Evolutionary conservation across 202 grass and related monocot genomes (phyloP), one percentile per base, ranked within the genome.

Genomic region (Panicum hallii): DNA sequence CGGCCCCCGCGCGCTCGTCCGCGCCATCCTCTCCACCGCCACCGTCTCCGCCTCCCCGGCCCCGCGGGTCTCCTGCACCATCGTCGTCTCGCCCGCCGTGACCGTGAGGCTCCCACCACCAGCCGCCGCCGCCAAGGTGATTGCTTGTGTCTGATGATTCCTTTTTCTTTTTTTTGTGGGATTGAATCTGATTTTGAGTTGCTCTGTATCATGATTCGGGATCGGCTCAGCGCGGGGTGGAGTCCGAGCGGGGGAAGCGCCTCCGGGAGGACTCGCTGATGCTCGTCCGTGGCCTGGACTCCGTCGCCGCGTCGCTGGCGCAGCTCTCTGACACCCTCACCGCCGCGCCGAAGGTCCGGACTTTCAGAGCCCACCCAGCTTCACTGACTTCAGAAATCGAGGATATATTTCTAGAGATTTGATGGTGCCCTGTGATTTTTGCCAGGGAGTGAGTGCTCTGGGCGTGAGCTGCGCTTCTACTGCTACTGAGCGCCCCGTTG

Each of bases 281-380:
- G 61, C 91, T 99, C 48, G 56, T 96, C 63, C 86, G 87, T 55
- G 97, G 97, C 30, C 91, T 99, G 45, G 93, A 99, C 74, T 99
- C 97, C 19, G 97, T 99, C 19, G 86, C 93, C 20, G 89, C 91
- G 8, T 92, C 91, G 1, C 93, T 99, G 55, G 73, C 90, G 40
- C 91, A 94, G 65, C 90, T 99, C 60, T 96, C 97, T 16, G 85
- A 89, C 79, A 96, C 97, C 8, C 80, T 99, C 41, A 94, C 64
- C 36, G 86, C 91, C 26, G 91, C 93, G 10, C 93, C 94, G 86
- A 89, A 96, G 93, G 95, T 94, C 54, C 9, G 13, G 7, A 10
- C 5, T 44, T 14, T 0, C 5, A 41, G 17, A 12, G 1, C 44
- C 23, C 0, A 1, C 4, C 11, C 32, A 3, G 4, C n/a, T 42